phyloP scores from a whole-genome alignment of 2,329 filamentous ascomycete species.

The Diaporthe velutina region DNA sequence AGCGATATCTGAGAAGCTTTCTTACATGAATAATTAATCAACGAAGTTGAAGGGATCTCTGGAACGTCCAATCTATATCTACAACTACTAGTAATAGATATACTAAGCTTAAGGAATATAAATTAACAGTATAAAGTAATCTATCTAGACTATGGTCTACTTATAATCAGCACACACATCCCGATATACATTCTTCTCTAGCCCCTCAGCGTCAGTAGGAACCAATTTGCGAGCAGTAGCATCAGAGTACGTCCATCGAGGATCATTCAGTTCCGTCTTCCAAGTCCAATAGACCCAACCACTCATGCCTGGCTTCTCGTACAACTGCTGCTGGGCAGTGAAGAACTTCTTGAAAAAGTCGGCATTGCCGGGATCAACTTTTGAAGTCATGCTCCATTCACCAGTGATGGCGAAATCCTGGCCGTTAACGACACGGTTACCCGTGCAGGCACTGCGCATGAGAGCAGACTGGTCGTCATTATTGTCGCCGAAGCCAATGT shows the following conservation, averaged over 20 bases:
- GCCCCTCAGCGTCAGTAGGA: not conserved
- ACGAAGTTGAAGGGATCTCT: no score
- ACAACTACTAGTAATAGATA: no score
- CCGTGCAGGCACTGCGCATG: not conserved
- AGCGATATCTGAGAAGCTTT: no score
- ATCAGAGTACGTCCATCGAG: conserved; percentile 50
- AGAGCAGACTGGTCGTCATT: not conserved
- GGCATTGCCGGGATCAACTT: conserved; percentile 48
- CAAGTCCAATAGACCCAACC: conserved; percentile 69
- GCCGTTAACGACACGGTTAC: not conserved
- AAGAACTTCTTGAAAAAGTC: conserved; percentile 70
- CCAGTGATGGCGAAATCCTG: conserved; percentile 2
- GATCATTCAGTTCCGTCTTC: conserved; percentile 60
- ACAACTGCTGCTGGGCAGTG: conserved; percentile 45
- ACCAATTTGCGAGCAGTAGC: not conserved
- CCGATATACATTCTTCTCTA: not conserved
- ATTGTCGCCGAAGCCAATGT: not conserved
- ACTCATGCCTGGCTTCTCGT: conserved; percentile 55
- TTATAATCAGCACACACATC: not conserved
- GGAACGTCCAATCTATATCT: no score
- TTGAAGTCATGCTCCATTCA: conserved; percentile 2
- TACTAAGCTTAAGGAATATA: no score
- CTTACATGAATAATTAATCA: no score
- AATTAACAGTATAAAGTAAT: not conserved
- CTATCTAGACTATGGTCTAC: not conserved